Conservation (phyloP, 352 stramenopile genomes). For the Phytopythium sindhum region DNA sequence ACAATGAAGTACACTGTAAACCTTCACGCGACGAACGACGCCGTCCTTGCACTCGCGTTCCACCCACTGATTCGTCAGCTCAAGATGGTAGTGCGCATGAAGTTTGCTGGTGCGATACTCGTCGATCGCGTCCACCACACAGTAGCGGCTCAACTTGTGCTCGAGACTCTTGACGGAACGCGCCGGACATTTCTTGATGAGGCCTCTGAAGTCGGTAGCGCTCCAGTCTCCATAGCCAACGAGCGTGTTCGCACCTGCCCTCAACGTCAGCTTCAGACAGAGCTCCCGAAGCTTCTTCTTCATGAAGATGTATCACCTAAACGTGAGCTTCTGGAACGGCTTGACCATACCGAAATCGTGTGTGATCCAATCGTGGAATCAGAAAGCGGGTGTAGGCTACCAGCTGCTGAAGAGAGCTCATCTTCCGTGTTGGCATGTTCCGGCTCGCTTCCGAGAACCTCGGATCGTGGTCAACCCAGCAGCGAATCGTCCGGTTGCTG, state of each 20-base stretch:
- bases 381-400: too few species aligned
- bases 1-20: too few species aligned
- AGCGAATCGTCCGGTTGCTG: too few species aligned
- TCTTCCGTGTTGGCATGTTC: too few species aligned
- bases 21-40: neutral
- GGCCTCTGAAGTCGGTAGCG: slow-evolving; percentile 4
- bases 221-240: slow-evolving; percentile 18
- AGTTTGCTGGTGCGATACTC: slow-evolving; percentile 4
- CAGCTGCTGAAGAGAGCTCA: too few species aligned
- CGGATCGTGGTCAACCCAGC: too few species aligned
- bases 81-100: neutral
- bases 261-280: slow-evolving; percentile 1
- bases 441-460: too few species aligned
- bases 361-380: too few species aligned
- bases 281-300: too few species aligned
- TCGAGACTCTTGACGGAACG: neutral
- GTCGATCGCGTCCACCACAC: neutral
- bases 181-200: slow-evolving; percentile 10
- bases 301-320: slow-evolving; percentile 6
- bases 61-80: neutral
- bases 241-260: slow-evolving; percentile 5
- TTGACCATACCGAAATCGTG: too few species aligned
- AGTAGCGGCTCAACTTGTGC: neutral
- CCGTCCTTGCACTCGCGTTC: neutral
- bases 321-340: slow-evolving; percentile 12